phyloP scores from a whole-genome alignment of 768 basidiomycete species.

The Pleurotus salmoneostramineus region DNA sequence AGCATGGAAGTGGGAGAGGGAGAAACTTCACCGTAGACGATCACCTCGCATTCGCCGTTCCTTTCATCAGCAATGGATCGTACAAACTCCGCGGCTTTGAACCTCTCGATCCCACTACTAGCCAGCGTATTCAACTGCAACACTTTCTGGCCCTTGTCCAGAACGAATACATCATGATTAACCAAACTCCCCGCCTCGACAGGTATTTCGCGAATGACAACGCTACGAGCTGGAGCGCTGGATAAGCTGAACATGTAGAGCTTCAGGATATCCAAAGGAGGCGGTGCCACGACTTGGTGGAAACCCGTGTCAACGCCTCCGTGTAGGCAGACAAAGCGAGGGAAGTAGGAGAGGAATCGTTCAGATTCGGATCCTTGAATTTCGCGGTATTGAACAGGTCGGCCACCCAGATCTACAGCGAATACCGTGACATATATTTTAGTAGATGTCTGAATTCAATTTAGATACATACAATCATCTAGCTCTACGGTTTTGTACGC shows the following conservation, averaged over 20 bases:
- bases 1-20: neutral
- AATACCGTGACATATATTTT: too few relatives aligned
- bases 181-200: conserved; percentile 41
- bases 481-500: conserved; percentile 67
- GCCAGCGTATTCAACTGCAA: conserved; percentile 56
- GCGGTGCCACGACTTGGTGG: conserved; percentile 43
- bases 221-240: conserved; percentile 16
- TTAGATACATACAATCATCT: conserved; percentile 48
- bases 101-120: conserved; percentile 53
- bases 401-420: conserved; percentile 46
- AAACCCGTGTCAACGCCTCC: conserved; percentile 50
- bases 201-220: conserved; percentile 45
- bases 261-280: conserved; percentile 38
- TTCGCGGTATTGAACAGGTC: conserved; percentile 59
- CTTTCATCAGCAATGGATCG: conserved; percentile 38
- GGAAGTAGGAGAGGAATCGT: conserved; percentile 48
- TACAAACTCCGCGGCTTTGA: conserved; percentile 60
- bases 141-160: conserved; percentile 51
- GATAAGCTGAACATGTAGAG: conserved; percentile 47
- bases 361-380: conserved; percentile 54
- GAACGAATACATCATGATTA: conserved; percentile 53
- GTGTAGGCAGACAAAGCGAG: conserved; percentile 37
- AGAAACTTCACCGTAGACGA: conserved; percentile 41
- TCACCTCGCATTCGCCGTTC: conserved; percentile 35
- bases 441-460: too few relatives aligned